A percentile compares a stretch with the other conserved stretches of the same genome.
These are phyloP conservation scores for Sporobolomyces pararoseus DNA, from an alignment of 768 basidiomycete genomes.

Conservation along the genomic window DNA sequence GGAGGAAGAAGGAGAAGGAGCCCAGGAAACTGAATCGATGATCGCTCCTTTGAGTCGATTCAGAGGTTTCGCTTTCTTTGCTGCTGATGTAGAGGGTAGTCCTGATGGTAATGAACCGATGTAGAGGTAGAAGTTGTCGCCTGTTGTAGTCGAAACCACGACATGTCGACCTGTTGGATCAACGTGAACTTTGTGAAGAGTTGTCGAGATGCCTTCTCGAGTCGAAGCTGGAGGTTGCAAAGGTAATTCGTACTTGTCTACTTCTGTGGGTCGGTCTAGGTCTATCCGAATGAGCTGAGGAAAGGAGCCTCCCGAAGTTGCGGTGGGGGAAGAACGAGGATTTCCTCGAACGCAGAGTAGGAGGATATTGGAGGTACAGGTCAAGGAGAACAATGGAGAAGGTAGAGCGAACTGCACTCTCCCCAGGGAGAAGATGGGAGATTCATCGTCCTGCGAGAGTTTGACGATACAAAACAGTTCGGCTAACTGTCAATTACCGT, in stretches of 20 bases:
- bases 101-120: slow-evolving; percentile 47
- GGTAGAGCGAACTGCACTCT: slow-evolving; percentile 40
- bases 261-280: slow-evolving; percentile 77
- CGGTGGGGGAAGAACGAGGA: slow-evolving; percentile 28
- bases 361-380: slow-evolving; percentile 38
- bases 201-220: not conserved
- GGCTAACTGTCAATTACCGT: no score
- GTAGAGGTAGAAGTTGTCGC: slow-evolving; percentile 91
- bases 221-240: slow-evolving; percentile 56
- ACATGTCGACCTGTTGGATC: slow-evolving; percentile 92
- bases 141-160: slow-evolving; percentile 74
- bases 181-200: slow-evolving; percentile 75
- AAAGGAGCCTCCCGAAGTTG: slow-evolving; percentile 7
- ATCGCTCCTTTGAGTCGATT: slow-evolving; percentile 72
- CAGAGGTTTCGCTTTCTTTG: slow-evolving; percentile 76
- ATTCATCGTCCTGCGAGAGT: slow-evolving; percentile 10
- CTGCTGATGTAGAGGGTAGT: slow-evolving; percentile 50
- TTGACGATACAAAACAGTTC: not conserved
- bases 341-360: slow-evolving; percentile 40
- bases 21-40: slow-evolving; percentile 91
- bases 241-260: slow-evolving; percentile 64
- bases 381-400: slow-evolving; percentile 22
- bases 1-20: slow-evolving; percentile 59
- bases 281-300: slow-evolving; percentile 63
- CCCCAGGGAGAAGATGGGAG: slow-evolving; percentile 36